Base-by-base conservation (phyloP, 768 basidiomycete species). In the Fomitopsis serialis region DNA sequence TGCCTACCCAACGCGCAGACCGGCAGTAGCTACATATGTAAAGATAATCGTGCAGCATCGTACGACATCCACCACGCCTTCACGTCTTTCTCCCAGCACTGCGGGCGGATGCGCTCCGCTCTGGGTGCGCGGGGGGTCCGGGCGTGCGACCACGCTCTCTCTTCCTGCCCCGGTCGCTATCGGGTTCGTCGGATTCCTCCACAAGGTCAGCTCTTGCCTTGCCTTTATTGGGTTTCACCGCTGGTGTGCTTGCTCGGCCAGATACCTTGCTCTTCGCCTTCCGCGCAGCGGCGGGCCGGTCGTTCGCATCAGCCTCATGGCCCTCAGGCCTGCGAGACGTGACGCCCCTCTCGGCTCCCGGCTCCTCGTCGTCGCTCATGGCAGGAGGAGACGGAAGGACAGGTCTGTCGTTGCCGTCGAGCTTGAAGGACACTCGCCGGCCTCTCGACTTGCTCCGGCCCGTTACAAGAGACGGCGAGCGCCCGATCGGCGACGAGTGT, bases 361-460 rank as follows among this genome's bases (percentile, higher is more conserved):
- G 27, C 27, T 25, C 27, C 21, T 52, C 50, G 19, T 45, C 37
- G 29, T 49, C 42, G 21, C 27, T 44, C 27, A 19, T 10, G 21
- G 3, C 23, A 11, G 45, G 56, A 12, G 56, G 59, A 9, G 56
- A 40, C 0, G 48, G 24, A 35, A 56, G n/a, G n/a, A n/a, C n/a
- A n/a, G 58, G 61, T n/a, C 58, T 56, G 25, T 59, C 62, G 40
- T 58, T 42, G 17, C 22, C 66, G 27, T 67, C 67, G n/a, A 80
- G 58, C 54, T 66, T 70, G 62, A 86, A 86, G 11, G 82, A 82
- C 2, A 85, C 83, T 22, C 72, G 71, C 54, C 83, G 73, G 9
- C 78, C 82, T 27, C 76, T 66, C 19, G 82, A 80, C 46, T 68
- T 74, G 65, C 82, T 82, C 48, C 78, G 72, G 25, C 69, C 66